Conservation (phyloP, 768 basidiomycete species). For the Hygrocybe punicea region DNA sequence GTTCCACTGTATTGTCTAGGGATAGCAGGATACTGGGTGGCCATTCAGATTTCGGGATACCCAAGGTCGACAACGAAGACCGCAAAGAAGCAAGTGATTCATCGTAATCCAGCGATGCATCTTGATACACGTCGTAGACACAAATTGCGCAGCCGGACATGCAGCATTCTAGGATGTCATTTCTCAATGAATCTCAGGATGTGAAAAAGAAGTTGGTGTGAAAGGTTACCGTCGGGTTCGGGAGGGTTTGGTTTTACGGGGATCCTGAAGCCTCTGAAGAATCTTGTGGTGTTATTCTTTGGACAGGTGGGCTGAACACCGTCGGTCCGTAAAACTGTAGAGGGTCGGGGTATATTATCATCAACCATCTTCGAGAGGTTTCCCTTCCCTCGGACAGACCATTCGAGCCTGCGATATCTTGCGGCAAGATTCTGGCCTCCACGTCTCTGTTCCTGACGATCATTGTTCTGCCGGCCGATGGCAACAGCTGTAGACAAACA, state of each 20-base stretch:
- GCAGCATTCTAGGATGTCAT: slow-evolving; percentile 66
- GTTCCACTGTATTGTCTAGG: slow-evolving; percentile 13
- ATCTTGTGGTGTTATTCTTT: slow-evolving; percentile 13
- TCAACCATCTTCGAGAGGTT: slow-evolving; percentile 32
- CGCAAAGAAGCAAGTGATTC: slow-evolving; percentile 50
- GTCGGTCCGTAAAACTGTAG: slow-evolving; percentile 7
- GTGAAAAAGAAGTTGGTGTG: not conserved
- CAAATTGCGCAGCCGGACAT: slow-evolving; percentile 95
- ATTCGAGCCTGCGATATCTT: slow-evolving; percentile 56
- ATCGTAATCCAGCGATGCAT: slow-evolving; percentile 61
- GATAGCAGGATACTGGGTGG: slow-evolving; percentile 47
- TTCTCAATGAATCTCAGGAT: not conserved
- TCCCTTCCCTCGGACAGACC: slow-evolving; percentile 45
- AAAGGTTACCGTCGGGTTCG: slow-evolving; percentile 55
- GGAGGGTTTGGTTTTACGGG: slow-evolving; percentile 63
- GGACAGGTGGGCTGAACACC: slow-evolving; percentile 1
- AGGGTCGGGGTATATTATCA: slow-evolving; percentile 13
- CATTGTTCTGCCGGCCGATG: slow-evolving; percentile 3
- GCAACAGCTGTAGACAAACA: not conserved
- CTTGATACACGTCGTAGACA: slow-evolving; percentile 84
- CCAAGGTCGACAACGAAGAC: slow-evolving; percentile 43
- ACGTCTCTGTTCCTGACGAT: slow-evolving; percentile 24
- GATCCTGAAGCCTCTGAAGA: slow-evolving; percentile 54
- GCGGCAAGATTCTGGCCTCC: slow-evolving; percentile 61
- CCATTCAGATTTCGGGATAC: slow-evolving; percentile 63